Base-by-base conservation (phyloP, 805 yeast genomes). In the Suhomyces sp. region DNA sequence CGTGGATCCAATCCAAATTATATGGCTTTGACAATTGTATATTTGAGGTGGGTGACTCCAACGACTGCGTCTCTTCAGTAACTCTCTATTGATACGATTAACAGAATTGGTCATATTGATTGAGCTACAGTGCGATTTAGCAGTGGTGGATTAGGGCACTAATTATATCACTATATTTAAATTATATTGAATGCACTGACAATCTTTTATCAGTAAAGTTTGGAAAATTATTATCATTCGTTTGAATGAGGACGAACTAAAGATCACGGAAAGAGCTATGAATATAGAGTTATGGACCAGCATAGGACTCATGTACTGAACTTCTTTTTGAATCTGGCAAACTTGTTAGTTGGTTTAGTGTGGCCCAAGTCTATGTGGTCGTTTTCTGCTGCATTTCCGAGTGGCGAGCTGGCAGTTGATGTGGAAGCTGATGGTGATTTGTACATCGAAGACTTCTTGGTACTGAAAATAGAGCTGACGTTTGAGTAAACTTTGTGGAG, bases 1-100 rank as follows among this genome's bases (percentile, higher is more conserved):
- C 69, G 2, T 74, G 79, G 78, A 78, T 78, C 33, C 79, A 74
- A 60, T 69, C 73, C 35, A 69, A 69, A 50, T 56, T 76, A 45
- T 72, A 73, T 55, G 78, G 79, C n/a, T 68, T 62, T 50, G 58
- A 68, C 46, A 50, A 72, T 49, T 66, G 77, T 51, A 73, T 78
- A 7, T 72, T 74, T 70, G 82, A 78, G 50, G 79, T 76, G 17
- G 61, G 74, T 10, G 71, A 72, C 53, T 65, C 70, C 42, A 68
- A 64, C 51, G 70, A 71, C 6, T 69, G 72, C 46, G 67, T 73
- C 24, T 61, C 74, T 27, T 59, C 74, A 8, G 65, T 75, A 23
- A 75, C 78, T 3, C 61, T 76, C 8, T 76, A 69, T 55, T 76
- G 55, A 51, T 12, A 29, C 22, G 15, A 27, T 9, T n/a, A 13